phyloP scores from a whole-genome alignment of 352 stramenopile species.

The Phytophthora europaea region DNA sequence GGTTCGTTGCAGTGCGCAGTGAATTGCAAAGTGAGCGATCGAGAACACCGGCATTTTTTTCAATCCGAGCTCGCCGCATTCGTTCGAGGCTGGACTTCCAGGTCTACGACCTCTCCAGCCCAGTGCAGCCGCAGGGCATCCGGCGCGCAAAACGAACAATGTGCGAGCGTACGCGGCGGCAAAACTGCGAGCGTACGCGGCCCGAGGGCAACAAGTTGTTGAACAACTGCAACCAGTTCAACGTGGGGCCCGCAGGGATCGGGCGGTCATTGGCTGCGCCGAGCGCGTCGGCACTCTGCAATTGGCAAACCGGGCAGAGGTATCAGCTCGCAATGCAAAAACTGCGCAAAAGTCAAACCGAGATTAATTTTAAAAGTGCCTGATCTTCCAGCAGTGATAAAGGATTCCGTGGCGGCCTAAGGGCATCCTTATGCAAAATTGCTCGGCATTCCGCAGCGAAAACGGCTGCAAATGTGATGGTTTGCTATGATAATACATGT shows the following conservation, averaged over 20 bases:
- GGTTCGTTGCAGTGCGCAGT: slow-evolving; percentile 26
- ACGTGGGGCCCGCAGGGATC: slow-evolving; percentile 11
- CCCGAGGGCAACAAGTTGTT: background rate
- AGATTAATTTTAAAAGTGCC: slow-evolving; percentile 18
- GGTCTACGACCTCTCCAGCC: slow-evolving; percentile 15
- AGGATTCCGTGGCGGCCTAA: background rate
- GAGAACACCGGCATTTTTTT: slow-evolving; percentile 10
- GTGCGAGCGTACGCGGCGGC: slow-evolving; percentile 31
- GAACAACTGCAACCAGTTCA: slow-evolving; percentile 13
- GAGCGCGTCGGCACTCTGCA: slow-evolving; percentile 12
- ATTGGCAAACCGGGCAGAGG: slow-evolving; percentile 13
- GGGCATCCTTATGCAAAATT: background rate
- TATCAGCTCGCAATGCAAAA: slow-evolving; percentile 8
- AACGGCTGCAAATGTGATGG: background rate
- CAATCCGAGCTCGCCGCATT: background rate
- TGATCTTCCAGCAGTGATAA: background rate
- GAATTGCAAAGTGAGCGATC: slow-evolving; percentile 32
- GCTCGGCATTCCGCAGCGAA: background rate
- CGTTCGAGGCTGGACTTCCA: slow-evolving; percentile 13
- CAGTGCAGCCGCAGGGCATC: slow-evolving; percentile 15
- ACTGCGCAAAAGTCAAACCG: slow-evolving; percentile 1
- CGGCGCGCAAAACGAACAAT: slow-evolving; percentile 33
- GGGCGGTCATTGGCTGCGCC: slow-evolving; percentile 13
- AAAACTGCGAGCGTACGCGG: slow-evolving; percentile 5
- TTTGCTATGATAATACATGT: background rate